Conservation (phyloP, 1,284 basidiomycete genomes). For the Ustilago lituana region DNA sequence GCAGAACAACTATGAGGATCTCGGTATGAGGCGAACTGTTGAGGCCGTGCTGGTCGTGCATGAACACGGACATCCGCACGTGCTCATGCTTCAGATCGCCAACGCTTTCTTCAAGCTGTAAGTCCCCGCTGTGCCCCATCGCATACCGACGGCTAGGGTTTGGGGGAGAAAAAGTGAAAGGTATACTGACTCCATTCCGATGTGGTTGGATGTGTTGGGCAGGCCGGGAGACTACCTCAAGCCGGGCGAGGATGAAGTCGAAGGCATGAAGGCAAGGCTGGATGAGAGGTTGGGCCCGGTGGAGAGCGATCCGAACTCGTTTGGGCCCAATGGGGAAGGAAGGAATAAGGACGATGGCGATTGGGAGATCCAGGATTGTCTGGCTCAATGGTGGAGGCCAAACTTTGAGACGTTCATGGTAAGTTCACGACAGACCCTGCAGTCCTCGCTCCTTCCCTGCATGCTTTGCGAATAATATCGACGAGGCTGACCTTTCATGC, state of each 20-base stretch:
- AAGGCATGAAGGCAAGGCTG: constrained; percentile 85
- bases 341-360: constrained; percentile 78
- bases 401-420: constrained; percentile 99
- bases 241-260: constrained; percentile 90
- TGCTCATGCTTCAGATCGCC: constrained; percentile 96
- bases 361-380: constrained; percentile 93
- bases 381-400: constrained; percentile 96
- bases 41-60: constrained; percentile 97
- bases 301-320: constrained; percentile 51
- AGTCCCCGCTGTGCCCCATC: no score
- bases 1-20: constrained; percentile 95
- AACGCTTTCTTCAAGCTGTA: constrained; percentile 99
- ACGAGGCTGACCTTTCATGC: not conserved
- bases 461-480: no score
- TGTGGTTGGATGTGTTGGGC: no score
- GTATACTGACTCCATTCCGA: constrained; percentile 1
- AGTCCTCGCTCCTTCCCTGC: not conserved
- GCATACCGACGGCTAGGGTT: no score
- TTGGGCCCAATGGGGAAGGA: constrained; percentile 68
- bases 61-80: constrained; percentile 74
- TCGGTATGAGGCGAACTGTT: constrained; percentile 88
- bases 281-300: constrained; percentile 74
- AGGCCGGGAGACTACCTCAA: constrained; percentile 98
- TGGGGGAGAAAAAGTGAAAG: no score
- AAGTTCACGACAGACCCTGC: constrained; percentile 68